A percentile compares a stretch with the other conserved stretches of the same genome.
Evolutionary conservation across 2,329 filamentous ascomycete genomes (phyloP).

Genomic region (Juglanconis juglandina): DNA sequence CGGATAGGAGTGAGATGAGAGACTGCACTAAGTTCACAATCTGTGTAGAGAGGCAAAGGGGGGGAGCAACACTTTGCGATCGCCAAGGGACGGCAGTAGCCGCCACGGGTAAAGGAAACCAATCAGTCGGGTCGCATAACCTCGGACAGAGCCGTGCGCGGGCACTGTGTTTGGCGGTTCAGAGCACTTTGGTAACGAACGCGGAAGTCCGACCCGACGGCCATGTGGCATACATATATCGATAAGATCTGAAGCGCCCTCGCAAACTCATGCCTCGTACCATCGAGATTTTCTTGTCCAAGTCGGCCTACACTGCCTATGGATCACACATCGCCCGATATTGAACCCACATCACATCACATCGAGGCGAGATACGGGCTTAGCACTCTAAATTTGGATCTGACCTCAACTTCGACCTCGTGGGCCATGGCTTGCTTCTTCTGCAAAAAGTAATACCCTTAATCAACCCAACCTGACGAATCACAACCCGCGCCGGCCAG

Average conservation of each 20-base stretch:
- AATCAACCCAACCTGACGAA: background rate
- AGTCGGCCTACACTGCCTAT: background rate
- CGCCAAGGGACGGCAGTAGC: slow-evolving; percentile 3
- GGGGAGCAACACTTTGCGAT: slow-evolving; percentile 18
- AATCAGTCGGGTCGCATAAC: background rate
- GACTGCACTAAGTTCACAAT: background rate
- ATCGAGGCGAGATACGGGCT: background rate
- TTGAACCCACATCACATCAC: background rate
- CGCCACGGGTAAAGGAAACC: slow-evolving; percentile 2
- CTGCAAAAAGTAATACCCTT: background rate
- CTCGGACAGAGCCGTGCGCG: background rate
- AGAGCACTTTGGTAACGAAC: background rate
- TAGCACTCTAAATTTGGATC: background rate
- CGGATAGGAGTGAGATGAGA: too few species aligned
- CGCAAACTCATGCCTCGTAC: background rate
- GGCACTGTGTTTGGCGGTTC: background rate
- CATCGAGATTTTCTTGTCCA: too few species aligned
- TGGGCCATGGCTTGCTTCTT: too few species aligned
- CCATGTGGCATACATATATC: too few species aligned
- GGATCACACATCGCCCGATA: too few species aligned
- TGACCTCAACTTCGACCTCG: background rate
- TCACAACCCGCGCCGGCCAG: background rate
- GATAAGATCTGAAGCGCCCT: background rate
- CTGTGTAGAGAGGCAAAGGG: background rate
- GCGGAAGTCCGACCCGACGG: too few species aligned